A percentile compares a stretch with the other conserved stretches of the same genome.
phyloP scores from a whole-genome alignment of 768 basidiomycete species.

The Psilocybe cyanescens region DNA sequence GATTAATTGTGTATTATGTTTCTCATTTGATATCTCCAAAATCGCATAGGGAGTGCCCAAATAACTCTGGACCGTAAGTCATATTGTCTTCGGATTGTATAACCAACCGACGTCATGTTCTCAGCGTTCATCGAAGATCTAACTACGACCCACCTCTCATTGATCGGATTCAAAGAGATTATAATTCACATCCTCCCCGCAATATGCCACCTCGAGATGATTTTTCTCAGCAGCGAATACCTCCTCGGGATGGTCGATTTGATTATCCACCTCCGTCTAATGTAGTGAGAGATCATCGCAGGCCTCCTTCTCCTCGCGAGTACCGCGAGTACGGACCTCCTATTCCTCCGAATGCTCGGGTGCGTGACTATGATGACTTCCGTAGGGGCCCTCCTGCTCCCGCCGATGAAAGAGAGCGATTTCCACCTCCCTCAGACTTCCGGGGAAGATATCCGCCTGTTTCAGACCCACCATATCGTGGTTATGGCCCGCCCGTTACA shows the following conservation, averaged over 20 bases:
- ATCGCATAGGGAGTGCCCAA: slow-evolving; percentile 70
- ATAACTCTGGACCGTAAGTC: slow-evolving; percentile 56
- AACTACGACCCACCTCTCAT: slow-evolving; percentile 55
- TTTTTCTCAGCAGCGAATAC: slow-evolving; percentile 44
- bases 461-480: slow-evolving; percentile 54
- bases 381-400: slow-evolving; percentile 49
- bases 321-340: slow-evolving; percentile 65
- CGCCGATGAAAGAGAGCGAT: slow-evolving; percentile 52
- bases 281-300: slow-evolving; percentile 57
- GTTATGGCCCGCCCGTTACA: slow-evolving; percentile 53
- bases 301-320: slow-evolving; percentile 68
- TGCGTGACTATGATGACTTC: slow-evolving; percentile 75
- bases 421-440: slow-evolving; percentile 54
- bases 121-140: slow-evolving; percentile 39
- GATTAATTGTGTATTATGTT: background rate
- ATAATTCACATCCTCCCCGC: slow-evolving; percentile 52
- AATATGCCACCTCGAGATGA: slow-evolving; percentile 60
- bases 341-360: slow-evolving; percentile 48
- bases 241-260: slow-evolving; percentile 63
- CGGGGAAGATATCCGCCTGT: slow-evolving; percentile 63
- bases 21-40: slow-evolving; percentile 7
- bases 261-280: slow-evolving; percentile 54
- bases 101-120: slow-evolving; percentile 7
- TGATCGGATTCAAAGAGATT: slow-evolving; percentile 66
- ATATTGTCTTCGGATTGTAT: background rate